Evolutionary conservation across 768 basidiomycete genomes (phyloP), one percentile per base, ranked within the genome.

Genomic region (Suillus subluteus): DNA sequence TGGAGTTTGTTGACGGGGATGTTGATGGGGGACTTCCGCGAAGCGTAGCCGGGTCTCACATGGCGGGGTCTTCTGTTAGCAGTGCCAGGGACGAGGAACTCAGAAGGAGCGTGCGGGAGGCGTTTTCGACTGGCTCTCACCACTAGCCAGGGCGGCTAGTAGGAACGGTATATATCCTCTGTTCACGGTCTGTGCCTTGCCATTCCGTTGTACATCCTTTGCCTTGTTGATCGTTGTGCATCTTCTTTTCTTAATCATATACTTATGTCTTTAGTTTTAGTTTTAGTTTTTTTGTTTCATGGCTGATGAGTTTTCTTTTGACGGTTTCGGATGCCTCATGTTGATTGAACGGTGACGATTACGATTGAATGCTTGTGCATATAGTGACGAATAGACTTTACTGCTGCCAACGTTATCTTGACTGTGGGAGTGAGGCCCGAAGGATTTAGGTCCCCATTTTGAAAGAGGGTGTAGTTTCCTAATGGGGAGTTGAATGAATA

Each of bases 1-100:
- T 96, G 63, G 95, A 96, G 71, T 87, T 95, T 71, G 89, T 95
- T 21, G 94, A 97, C 50, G 87, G 87, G 35, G 92, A 92, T 58
- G 73, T 82, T 1, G 91, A 91, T 38, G 84, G 82, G 9, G 76
- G 84, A 44, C 79, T 86, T 63, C 84, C 88, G 7, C 86, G 86
- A 52, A 91, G 90, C 72, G 82, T 85, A 32, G 79, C 86, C 16
- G 86, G 82, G 21, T 91, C 90, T 35, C 90, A 92, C 67, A 80
- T 88, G 70, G 88, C 88, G 26, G 88, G 90, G 46, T 88, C 90
- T 59, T 91, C 90, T 38, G 80, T 91, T 43, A 85, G 80, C 68
- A 83, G 81, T 67, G 75, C 80, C 62, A 82, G 86, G 63, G 90
- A 91, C n/a, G 92, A 94, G 67, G 92, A 94, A 76, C 82, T 95